Evolutionary conservation across 2,329 filamentous ascomycete species (phyloP).

Genomic region (Stromatinia cepivora): DNA sequence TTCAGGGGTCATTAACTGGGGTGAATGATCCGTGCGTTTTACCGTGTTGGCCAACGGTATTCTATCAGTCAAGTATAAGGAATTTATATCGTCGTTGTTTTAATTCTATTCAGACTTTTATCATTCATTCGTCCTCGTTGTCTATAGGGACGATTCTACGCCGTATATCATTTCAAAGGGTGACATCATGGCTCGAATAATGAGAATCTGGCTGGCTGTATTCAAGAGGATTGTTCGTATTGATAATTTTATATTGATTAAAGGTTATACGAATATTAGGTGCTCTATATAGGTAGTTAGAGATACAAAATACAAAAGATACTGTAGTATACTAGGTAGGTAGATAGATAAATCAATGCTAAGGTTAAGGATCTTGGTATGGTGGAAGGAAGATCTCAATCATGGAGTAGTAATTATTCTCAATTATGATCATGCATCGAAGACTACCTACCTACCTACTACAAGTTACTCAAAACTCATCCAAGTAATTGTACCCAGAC

Average conservation of each 20-base stretch:
- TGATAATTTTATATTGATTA: neutral
- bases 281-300: no score
- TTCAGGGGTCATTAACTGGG: slow-evolving; percentile 3
- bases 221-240: neutral
- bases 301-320: no score
- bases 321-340: no score
- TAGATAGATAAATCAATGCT: no score
- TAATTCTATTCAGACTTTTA: neutral
- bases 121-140: neutral
- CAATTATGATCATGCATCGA: neutral
- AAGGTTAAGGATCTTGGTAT: no score
- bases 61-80: neutral
- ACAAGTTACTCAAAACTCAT: neutral
- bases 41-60: neutral
- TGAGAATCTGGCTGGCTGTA: neutral
- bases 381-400: no score
- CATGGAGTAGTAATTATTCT: neutral
- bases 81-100: neutral
- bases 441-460: neutral
- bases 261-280: neutral
- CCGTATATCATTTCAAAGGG: neutral
- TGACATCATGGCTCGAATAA: neutral
- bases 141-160: neutral
- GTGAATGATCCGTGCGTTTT: neutral
- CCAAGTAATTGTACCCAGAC: neutral